phyloP scores from a whole-genome alignment of 2,329 filamentous ascomycete species.

The Fusarium sp. region DNA sequence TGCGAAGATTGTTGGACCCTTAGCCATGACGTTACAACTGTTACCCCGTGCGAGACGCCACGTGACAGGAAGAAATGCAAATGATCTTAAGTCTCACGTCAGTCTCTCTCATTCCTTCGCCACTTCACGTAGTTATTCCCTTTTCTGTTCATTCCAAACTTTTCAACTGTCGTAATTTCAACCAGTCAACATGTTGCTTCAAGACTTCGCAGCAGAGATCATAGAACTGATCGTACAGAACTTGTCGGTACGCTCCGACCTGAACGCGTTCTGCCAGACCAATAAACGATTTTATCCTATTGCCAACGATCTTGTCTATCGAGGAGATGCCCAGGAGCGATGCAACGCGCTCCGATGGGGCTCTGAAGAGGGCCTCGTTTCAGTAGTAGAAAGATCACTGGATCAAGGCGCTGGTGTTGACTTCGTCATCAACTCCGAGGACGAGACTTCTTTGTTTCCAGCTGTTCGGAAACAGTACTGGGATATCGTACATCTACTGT shows the following conservation, averaged over 20 bases:
- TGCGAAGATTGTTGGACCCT: not conserved
- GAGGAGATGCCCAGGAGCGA: not conserved
- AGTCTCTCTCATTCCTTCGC: not conserved
- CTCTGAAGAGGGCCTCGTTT: not conserved
- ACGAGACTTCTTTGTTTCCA: not conserved
- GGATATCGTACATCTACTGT: not conserved
- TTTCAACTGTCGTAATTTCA: rapidly evolving
- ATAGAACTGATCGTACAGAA: not conserved
- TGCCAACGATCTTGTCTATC: not conserved
- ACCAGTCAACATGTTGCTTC: not conserved
- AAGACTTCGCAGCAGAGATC: conserved; percentile 2
- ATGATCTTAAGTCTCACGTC: conserved; percentile 1
- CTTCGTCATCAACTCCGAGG: not conserved
- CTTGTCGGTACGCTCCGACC: not conserved
- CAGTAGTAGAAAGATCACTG: not conserved
- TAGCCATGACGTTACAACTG: not conserved
- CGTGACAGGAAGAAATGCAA: not conserved
- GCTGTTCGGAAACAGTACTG: not conserved
- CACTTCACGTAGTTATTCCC: rapidly evolving
- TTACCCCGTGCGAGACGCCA: not conserved
- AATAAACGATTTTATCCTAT: not conserved
- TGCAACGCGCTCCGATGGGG: not conserved
- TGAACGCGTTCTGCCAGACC: not conserved
- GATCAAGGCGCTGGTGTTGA: not conserved
- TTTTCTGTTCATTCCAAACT: rapidly evolving